phyloP scores from a whole-genome alignment of 345 rosid species.

The Brassica nigra region DNA sequence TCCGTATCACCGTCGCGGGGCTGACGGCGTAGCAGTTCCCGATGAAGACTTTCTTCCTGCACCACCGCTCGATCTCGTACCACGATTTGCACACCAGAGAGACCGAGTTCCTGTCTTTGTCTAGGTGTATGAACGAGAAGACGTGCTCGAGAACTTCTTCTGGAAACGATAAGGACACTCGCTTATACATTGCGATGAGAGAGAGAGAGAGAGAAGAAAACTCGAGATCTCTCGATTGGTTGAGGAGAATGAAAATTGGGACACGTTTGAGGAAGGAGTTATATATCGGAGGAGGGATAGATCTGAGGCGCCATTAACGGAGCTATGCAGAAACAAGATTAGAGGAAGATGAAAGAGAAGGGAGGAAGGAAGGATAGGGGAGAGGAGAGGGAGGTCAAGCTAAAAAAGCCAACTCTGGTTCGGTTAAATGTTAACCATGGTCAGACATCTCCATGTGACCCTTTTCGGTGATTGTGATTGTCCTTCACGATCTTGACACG shows the following conservation, averaged over 20 bases:
- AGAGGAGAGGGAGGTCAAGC: slow-evolving; percentile 19
- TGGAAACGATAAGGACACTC: slow-evolving; percentile 65
- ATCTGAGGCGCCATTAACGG: slow-evolving; percentile 59
- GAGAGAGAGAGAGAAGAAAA: too few relatives aligned
- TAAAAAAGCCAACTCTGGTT: slow-evolving; percentile 38
- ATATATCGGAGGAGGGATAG: slow-evolving; percentile 22
- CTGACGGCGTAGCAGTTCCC: slow-evolving; percentile 93
- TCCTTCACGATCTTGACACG: slow-evolving; percentile 45
- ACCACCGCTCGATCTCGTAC: slow-evolving; percentile 86
- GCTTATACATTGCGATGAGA: slow-evolving; percentile 27
- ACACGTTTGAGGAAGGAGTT: neutral
- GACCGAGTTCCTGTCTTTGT: slow-evolving; percentile 78
- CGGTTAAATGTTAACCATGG: slow-evolving; percentile 49
- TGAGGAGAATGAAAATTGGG: neutral
- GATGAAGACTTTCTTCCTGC: slow-evolving; percentile 66
- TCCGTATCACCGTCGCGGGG: slow-evolving; percentile 57
- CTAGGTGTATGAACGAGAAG: slow-evolving; percentile 62
- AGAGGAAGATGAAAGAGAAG: slow-evolving; percentile 11
- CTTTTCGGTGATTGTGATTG: slow-evolving; percentile 45
- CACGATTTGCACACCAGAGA: slow-evolving; percentile 92
- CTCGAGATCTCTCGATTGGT: neutral
- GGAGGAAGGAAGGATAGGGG: neutral
- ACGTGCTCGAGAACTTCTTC: slow-evolving; percentile 93
- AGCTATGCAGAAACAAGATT: neutral
- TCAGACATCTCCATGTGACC: slow-evolving; percentile 46